These are phyloP conservation scores for Nematodospora anomalae DNA, from an alignment of 1,139 yeast genomes.

Conservation along the genomic window DNA sequence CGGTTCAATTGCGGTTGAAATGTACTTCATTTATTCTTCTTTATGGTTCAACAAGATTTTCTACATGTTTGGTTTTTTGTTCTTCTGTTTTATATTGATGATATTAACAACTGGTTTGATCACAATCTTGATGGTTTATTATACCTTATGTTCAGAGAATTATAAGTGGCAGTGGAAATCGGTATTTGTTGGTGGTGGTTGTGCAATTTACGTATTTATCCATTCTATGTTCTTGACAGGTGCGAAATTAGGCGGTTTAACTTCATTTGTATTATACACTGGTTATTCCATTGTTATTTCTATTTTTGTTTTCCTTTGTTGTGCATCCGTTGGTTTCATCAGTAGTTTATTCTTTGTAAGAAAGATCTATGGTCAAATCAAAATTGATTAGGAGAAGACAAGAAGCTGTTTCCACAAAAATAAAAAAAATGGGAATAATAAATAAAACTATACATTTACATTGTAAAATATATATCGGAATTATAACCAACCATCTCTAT, in stretches of 20 bases:
- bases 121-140: constrained; percentile 77
- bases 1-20: constrained; percentile 91
- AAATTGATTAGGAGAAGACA: constrained; percentile 78
- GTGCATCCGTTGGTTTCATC: constrained; percentile 87
- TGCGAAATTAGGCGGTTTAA: constrained; percentile 68
- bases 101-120: constrained; percentile 79
- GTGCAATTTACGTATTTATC: constrained; percentile 78
- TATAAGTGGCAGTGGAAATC: constrained; percentile 99
- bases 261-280: constrained; percentile 74
- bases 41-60: constrained; percentile 92
- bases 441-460: constrained; percentile 1
- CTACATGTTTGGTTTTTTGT: constrained; percentile 96
- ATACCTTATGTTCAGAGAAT: constrained; percentile 85
- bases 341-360: constrained; percentile 74
- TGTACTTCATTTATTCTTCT: constrained; percentile 84
- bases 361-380: constrained; percentile 79
- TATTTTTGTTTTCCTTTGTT: constrained; percentile 69
- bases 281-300: constrained; percentile 85
- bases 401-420: too few relatives aligned
- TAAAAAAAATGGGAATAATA: not conserved
- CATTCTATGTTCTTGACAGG: constrained; percentile 78
- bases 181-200: constrained; percentile 84
- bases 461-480: constrained; percentile 1
- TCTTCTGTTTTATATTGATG: constrained; percentile 83
- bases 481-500: constrained; percentile 39